A percentile compares a stretch with the other conserved stretches of the same genome.
Conservation (phyloP, 2,329 filamentous ascomycete genomes). For the Paecilomyces formosus region DNA sequence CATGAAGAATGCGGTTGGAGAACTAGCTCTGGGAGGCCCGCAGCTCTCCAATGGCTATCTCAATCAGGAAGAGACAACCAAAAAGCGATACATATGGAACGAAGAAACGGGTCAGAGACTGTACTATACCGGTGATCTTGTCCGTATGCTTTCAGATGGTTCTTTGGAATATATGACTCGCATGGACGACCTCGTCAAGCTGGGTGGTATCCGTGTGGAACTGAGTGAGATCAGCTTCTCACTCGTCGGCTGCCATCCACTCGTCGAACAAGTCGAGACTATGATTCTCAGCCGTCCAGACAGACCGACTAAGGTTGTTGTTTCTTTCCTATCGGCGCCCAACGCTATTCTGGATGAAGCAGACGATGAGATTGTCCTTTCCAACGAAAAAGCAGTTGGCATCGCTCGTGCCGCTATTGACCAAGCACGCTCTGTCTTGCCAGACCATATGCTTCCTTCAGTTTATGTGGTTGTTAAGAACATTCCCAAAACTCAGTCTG, state of each 20-base stretch:
- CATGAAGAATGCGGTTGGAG: conserved; percentile 20
- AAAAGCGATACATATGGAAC: conserved; percentile 23
- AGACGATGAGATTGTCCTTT: conserved; percentile 5
- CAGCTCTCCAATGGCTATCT: conserved; percentile 23
- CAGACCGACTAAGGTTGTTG: conserved; percentile 25
- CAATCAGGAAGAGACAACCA: conserved; percentile 21
- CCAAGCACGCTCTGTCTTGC: conserved; percentile 14
- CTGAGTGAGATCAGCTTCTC: conserved; percentile 25
- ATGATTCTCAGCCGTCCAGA: conserved; percentile 20
- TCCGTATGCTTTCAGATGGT: conserved; percentile 17
- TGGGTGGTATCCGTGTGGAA: conserved; percentile 20
- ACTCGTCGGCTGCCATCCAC: conserved; percentile 21
- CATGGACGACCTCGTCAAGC: conserved; percentile 19
- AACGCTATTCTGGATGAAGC: conserved; percentile 3
- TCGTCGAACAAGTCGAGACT: conserved; percentile 26
- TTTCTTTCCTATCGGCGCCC: conserved; percentile 25
- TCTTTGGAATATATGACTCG: conserved; percentile 19
- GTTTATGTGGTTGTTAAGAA: conserved; percentile 20
- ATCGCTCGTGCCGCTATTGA: conserved; percentile 16
- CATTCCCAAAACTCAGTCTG: conserved; percentile 23
- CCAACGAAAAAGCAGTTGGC: conserved; percentile 11
- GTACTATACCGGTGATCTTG: conserved; percentile 29
- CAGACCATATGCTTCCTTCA: conserved; percentile 27
- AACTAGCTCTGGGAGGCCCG: conserved; percentile 21
- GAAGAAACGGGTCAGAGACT: conserved; percentile 13